Evolutionary conservation across 208 protist genomes (phyloP), one percentile per base, ranked within the genome.

Genomic region (Wallacemonas rigidus): DNA sequence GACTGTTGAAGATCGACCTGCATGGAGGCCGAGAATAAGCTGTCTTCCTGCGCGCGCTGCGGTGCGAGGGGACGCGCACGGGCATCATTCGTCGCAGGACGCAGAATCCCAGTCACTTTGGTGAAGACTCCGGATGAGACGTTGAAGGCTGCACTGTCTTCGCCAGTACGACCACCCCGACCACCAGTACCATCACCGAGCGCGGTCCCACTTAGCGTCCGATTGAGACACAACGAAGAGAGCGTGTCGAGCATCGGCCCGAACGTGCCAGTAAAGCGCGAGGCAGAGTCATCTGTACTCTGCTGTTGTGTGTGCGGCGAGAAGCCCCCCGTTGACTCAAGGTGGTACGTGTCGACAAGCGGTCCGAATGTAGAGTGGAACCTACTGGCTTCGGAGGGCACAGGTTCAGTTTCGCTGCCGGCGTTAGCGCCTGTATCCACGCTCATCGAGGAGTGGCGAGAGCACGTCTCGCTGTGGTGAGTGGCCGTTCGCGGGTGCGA

Each of bases 171-270:
- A 26, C 26, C 26, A 26, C 26, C 26, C 26, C 26, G 26, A 26
- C 26, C 26, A 26, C 26, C 26, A 3, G 4, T 11, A 9, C 57
- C 57, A 15, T 38, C 61, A 9, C 61, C 61, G 15, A 36, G 38
- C 38, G 26, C 61, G 61, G 14, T 45, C 41, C 15, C 39, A 26
- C 14, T 26, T 0, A 56, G 14, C 51, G 51, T 56, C 35, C 6
- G 6, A 38, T 48, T 51, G 12, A 45, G 60, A n/a, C 11, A 44
- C 9, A 53, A 4, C 9, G 60, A 65, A 14, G 36, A 26, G 43
- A 65, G 15, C 5, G 60, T 65, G 60, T 65, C 60, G 15, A 73
- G 47, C 76, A 80, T 80, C 14, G 76, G 71, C 3, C 76, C 76
- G n/a, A 80, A 80, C 45, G 71, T 80, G 54, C 57, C 69, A 45